Percentiles rank a stretch among this genome's conserved stretches.
These are phyloP conservation scores for Collybia sp. DNA, from an alignment of 768 basidiomycete species.

Conservation along the genomic window DNA sequence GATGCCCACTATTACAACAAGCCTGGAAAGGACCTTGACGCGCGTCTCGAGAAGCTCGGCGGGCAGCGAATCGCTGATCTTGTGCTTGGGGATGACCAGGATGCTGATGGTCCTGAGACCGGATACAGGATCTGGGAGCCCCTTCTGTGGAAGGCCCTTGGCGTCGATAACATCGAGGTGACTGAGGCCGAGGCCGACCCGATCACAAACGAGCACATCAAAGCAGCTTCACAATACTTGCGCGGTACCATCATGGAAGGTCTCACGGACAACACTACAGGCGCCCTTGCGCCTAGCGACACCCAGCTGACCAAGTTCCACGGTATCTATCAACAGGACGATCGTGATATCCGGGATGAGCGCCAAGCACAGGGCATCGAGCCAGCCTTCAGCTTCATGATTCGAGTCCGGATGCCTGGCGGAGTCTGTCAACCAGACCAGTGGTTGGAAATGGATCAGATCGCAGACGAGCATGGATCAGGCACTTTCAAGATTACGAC, in stretches of 20 bases:
- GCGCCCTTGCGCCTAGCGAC: slow-evolving; percentile 87
- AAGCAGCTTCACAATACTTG: slow-evolving; percentile 89
- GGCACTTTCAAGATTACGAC: slow-evolving; percentile 98
- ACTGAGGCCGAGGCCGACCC: slow-evolving; percentile 92
- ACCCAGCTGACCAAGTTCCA: slow-evolving; percentile 98
- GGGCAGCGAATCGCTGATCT: slow-evolving; percentile 69
- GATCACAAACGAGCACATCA: slow-evolving; percentile 99
- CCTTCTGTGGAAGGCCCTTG: slow-evolving; percentile 87
- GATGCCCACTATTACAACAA: slow-evolving; percentile 99
- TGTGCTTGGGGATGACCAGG: slow-evolving; percentile 95
- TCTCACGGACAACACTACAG: slow-evolving; percentile 78
- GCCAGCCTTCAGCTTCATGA: slow-evolving; percentile 98
- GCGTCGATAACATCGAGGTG: slow-evolving; percentile 86
- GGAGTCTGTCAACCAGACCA: slow-evolving; percentile 91
- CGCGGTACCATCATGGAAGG: slow-evolving; percentile 96
- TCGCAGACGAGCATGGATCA: slow-evolving; percentile 92
- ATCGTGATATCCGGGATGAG: slow-evolving; percentile 97
- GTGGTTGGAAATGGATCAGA: slow-evolving; percentile 95
- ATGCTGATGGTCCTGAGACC: slow-evolving; percentile 92
- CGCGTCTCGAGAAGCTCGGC: slow-evolving; percentile 73
- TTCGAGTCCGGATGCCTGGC: slow-evolving; percentile 92
- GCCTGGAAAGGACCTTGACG: slow-evolving; percentile 86
- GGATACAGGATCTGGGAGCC: slow-evolving; percentile 98
- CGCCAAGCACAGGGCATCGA: slow-evolving; percentile 89
- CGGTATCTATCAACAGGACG: slow-evolving; percentile 95